These are phyloP conservation scores for Hyphodiscus sp. DNA, from an alignment of 2,329 filamentous ascomycete genomes.

Conservation along the genomic window DNA sequence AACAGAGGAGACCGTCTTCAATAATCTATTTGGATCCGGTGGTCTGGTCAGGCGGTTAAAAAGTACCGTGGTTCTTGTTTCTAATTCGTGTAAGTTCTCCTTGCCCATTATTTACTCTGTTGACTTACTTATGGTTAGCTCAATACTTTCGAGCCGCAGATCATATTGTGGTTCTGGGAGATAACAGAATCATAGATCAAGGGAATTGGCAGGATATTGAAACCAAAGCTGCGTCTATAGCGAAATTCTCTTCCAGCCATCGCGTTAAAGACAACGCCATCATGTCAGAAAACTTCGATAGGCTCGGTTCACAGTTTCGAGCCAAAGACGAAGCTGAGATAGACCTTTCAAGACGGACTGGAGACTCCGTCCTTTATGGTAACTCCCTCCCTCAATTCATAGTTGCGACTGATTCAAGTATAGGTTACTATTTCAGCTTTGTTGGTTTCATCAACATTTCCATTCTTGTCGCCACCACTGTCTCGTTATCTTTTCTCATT, in stretches of 20 bases:
- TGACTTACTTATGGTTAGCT: slow-evolving; percentile 21
- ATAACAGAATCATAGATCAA: slow-evolving; percentile 28
- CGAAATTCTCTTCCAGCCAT: slow-evolving; percentile 21
- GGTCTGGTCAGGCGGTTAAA: slow-evolving; percentile 36
- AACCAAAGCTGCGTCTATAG: slow-evolving; percentile 9
- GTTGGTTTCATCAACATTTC: slow-evolving; percentile 4
- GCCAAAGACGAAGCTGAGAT: slow-evolving; percentile 16
- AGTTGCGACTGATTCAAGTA: neutral
- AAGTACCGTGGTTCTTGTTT: slow-evolving; percentile 38
- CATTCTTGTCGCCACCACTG: neutral
- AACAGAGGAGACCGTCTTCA: slow-evolving; percentile 38
- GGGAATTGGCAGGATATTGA: slow-evolving; percentile 29
- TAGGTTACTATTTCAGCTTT: slow-evolving; percentile 9
- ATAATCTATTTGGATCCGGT: slow-evolving; percentile 33
- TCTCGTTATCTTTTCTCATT: slow-evolving; percentile 8
- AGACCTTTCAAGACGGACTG: slow-evolving; percentile 19
- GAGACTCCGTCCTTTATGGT: slow-evolving; percentile 20
- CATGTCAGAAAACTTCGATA: slow-evolving; percentile 13
- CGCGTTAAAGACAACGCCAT: slow-evolving; percentile 19
- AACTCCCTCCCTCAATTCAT: neutral
- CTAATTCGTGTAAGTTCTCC: slow-evolving; percentile 32
- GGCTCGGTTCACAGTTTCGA: slow-evolving; percentile 10
- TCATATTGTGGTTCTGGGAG: slow-evolving; percentile 32
- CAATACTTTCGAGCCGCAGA: slow-evolving; percentile 35
- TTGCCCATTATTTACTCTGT: neutral